Evolutionary conservation across 78 protist genomes (phyloP).

Genomic region (Pelomyxa schiedti): DNA sequence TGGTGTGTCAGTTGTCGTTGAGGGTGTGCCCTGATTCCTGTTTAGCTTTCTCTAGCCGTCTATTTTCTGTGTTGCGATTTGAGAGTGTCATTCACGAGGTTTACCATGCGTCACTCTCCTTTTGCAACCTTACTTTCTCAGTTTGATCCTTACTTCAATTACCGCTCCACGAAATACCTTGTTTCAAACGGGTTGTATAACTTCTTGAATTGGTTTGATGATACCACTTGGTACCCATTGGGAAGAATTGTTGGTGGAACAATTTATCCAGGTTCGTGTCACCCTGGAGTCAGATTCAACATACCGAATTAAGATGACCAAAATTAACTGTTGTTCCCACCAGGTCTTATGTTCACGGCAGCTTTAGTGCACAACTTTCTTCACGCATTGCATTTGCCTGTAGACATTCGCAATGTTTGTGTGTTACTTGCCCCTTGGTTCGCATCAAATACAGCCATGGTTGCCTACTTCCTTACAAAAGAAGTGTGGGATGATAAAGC

Average conservation of each 20-base stretch:
- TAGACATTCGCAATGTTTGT: constrained; percentile 86
- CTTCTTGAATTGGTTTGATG: constrained; percentile 95
- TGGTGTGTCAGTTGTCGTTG: constrained; percentile 4
- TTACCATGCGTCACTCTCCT: too few relatives aligned
- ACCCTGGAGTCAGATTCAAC: neutral
- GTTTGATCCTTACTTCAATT: constrained; percentile 86
- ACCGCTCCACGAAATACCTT: constrained; percentile 82
- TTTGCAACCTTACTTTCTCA: too few relatives aligned
- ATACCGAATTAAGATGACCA: too few relatives aligned
- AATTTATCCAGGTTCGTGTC: constrained; percentile 89
- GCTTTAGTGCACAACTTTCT: constrained; percentile 63
- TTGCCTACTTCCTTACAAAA: constrained; percentile 50
- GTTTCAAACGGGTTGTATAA: constrained; percentile 73
- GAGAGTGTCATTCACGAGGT: constrained; percentile 91
- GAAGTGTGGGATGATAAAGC: constrained; percentile 52
- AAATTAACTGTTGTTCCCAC: too few relatives aligned
- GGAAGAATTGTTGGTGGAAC: constrained; percentile 97
- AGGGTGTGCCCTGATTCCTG: neutral
- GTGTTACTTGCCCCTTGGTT: constrained; percentile 88
- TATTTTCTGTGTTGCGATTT: constrained; percentile 84
- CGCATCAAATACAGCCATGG: constrained; percentile 71
- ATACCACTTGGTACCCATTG: constrained; percentile 94
- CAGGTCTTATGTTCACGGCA: constrained; percentile 87
- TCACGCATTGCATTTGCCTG: constrained; percentile 53
- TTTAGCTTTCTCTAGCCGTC: constrained; percentile 81